phyloP scores from a whole-genome alignment of 768 basidiomycete genomes.

The Podaxis sp. region DNA sequence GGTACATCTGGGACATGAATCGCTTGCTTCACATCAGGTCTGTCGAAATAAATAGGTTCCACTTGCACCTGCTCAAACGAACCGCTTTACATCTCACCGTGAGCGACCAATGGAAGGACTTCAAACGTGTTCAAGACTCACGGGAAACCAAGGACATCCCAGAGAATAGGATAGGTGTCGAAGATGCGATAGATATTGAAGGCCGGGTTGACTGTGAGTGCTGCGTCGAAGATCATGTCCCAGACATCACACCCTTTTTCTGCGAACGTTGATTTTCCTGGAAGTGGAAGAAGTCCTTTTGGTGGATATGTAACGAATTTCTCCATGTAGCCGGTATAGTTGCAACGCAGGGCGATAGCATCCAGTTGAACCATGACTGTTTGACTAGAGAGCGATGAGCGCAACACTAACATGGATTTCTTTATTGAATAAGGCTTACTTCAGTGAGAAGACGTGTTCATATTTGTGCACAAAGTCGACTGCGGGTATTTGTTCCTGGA shows the following conservation, averaged over 20 bases:
- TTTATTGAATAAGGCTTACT: constrained; percentile 40
- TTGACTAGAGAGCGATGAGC: constrained; percentile 39
- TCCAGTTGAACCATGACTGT: constrained; percentile 63
- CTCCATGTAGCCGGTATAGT: constrained; percentile 60
- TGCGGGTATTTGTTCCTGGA: constrained; percentile 70
- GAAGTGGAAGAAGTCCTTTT: constrained; percentile 62
- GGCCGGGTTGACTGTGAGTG: constrained; percentile 65
- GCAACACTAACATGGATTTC: not conserved
- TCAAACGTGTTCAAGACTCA: constrained; percentile 28
- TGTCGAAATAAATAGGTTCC: constrained; percentile 69
- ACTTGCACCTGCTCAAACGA: constrained; percentile 53
- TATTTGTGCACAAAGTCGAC: constrained; percentile 76
- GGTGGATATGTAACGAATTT: constrained; percentile 72
- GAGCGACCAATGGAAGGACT: not conserved
- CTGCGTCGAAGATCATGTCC: constrained; percentile 62
- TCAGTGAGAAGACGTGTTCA: constrained; percentile 67
- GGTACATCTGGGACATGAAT: constrained; percentile 70
- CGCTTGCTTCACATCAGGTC: constrained; percentile 62
- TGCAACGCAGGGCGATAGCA: constrained; percentile 49
- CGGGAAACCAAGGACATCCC: constrained; percentile 87
- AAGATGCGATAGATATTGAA: constrained; percentile 80
- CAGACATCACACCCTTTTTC: constrained; percentile 65
- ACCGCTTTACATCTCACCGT: constrained; percentile 36
- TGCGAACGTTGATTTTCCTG: constrained; percentile 48
- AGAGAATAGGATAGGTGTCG: constrained; percentile 70